Percentiles rank a stretch among this genome's conserved stretches.
Conservation (phyloP, 2,329 filamentous ascomycete species). For the Escovopsis weberi region DNA sequence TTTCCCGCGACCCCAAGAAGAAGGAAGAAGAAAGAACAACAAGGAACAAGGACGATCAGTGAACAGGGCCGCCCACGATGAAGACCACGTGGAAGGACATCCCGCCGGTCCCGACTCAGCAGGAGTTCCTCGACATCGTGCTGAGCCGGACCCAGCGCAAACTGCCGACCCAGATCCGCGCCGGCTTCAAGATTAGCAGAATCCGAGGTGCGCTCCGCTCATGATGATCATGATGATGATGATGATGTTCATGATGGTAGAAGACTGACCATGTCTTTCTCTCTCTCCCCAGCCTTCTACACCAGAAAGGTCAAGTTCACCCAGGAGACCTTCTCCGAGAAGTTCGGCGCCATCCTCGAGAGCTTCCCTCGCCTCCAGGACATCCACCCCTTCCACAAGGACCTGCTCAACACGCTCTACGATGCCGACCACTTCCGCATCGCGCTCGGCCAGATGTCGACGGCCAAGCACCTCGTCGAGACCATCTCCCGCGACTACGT, state of each 20-base stretch:
- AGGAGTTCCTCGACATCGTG: conserved; percentile 97
- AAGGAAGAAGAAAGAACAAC: too few relatives aligned
- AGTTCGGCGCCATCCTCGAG: conserved; percentile 79
- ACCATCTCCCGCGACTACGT: conserved; percentile 94
- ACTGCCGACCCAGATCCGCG: conserved; percentile 86
- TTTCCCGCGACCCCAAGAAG: too few relatives aligned
- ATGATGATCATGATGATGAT: background rate
- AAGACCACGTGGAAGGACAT: conserved; percentile 62
- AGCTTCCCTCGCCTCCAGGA: conserved; percentile 87
- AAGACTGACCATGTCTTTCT: background rate
- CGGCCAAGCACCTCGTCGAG: conserved; percentile 92
- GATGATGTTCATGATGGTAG: too few relatives aligned
- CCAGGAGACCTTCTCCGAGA: conserved; percentile 90
- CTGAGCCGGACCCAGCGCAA: conserved; percentile 85
- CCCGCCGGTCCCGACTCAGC: conserved; percentile 73
- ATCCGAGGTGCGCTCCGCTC: conserved; percentile 44
- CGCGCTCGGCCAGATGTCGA: conserved; percentile 87
- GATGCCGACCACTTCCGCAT: conserved; percentile 97
- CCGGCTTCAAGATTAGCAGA: conserved; percentile 87
- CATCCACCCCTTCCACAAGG: conserved; percentile 82
- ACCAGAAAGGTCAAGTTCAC: conserved; percentile 98
- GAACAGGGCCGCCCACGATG: conserved; percentile 27
- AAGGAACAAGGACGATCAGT: too few relatives aligned
- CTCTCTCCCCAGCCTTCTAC: conserved; percentile 54
- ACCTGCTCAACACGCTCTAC: conserved; percentile 87